Base-by-base conservation (phyloP, 2,329 filamentous ascomycete species). In the Elsinoe australis region DNA sequence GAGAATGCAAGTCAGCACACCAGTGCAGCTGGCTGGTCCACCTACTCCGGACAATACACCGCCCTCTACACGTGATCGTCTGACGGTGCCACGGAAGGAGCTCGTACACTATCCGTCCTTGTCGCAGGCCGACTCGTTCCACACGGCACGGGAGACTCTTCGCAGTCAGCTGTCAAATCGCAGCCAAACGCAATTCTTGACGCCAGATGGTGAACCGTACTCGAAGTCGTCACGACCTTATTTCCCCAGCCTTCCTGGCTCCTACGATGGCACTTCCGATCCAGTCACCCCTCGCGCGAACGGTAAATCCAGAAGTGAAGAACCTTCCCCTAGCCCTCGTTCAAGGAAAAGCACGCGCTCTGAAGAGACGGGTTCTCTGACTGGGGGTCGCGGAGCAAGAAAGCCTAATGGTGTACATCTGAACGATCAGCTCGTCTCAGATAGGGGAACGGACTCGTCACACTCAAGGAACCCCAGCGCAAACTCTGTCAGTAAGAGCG, bases 41-140 rank as follows among this genome's bases (percentile, higher is more conserved):
- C 63, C 60, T 8, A 66, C 63, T 14, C 64, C 64, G 8, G 63
- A 65, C 17, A 56, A 55, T 2, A 65, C 62, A 5, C 64, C 64
- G 21, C 62, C 63, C 5, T 55, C 52, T 14, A 56, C 48, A 7
- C 54, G 52, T 19, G 54, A 54, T 22, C 52, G 52, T 15, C 39
- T 57, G 31, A 33, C 41, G 5, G 35, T 52, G 3, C 52, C 58
- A 14, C 52, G 55, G 17, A 59, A 57, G 21, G 15, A 42, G 12
- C 51, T 59, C 34, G 38, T 32, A 14, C 53, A 55, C 32, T 57
- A 56, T 42, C 51, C 57, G 3, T 63, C 69, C 5, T 22, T 48
- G 12, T 72, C 70, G 4, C 69, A 65, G 17, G 67, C 68, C 24
- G 70, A 71, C 19, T 72, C 69, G 0, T 72, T 71, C 55, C 65